Evolutionary conservation across 2,329 filamentous ascomycete genomes (phyloP), one percentile per base, ranked within the genome.

Genomic region (Exserohilum turcica): DNA sequence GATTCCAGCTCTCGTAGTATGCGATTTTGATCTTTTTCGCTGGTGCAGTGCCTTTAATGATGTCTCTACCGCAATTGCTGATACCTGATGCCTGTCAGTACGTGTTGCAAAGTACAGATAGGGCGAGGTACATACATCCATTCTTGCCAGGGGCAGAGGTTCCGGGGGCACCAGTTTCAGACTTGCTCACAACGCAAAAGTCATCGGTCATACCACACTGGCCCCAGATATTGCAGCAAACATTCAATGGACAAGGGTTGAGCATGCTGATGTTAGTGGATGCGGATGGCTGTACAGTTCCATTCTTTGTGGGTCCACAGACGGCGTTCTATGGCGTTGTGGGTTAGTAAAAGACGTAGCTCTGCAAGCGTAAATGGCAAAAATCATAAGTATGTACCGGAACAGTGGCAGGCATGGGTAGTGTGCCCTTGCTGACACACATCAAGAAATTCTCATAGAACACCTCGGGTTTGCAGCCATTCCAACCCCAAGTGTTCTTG

Each of bases 221-320:
- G 10, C 62, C 62, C 62, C 60, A 65, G 15, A 53, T 52, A 36
- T 59, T 61, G 33, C 60, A 65, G 32, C 62, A 65, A 28, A 37
- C 58, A 24, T 65, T 65, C 13, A 65, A 24, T 16, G 60, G 60
- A 15, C 62, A 65, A 3, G 54, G 56, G 16, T 63, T 65, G 6
- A 63, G 44, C 1, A n/a, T 33, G 5, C 57, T 52, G 5, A 71
- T 44, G 15, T 70, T 61, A 0, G 60, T 71, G n/a, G 70, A 74
- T 10, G 68, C 60, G 0, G 62, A 13, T 0, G 78, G 74, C 9
- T 60, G 40, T 8, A 59, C 43, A 0, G 78, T 79, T 0, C 77
- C 76, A 5, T 71, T 70, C 1, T 75, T 46, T 37, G 75, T 72
- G 2, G 80, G 81, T 0, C 82, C 81, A 60, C 81, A 82, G 0